phyloP scores from a whole-genome alignment of 352 stramenopile genomes.

The Elongisporangium prolatum region DNA sequence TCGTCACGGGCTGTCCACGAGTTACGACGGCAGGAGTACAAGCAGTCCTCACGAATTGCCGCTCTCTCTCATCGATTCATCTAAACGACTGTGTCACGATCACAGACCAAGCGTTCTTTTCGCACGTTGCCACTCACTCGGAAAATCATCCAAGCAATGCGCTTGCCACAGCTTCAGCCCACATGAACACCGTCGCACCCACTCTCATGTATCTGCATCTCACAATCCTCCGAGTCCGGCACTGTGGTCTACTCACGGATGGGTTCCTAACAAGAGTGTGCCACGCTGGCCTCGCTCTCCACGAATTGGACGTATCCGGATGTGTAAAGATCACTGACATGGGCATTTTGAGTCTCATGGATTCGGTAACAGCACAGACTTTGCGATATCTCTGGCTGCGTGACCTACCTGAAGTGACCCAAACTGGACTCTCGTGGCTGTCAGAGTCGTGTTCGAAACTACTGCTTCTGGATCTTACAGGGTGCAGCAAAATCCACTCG shows the following conservation, averaged over 20 bases:
- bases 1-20: conserved; percentile 15
- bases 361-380: conserved; percentile 25
- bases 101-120: conserved; percentile 29
- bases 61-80: conserved; percentile 15
- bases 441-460: conserved; percentile 65
- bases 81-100: conserved; percentile 29
- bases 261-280: conserved; percentile 32
- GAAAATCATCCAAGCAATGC: background rate
- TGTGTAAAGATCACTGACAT: conserved; percentile 77
- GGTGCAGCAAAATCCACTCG: conserved; percentile 30
- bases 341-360: conserved; percentile 68
- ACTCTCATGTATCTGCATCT: conserved; percentile 17
- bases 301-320: conserved; percentile 72
- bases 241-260: conserved; percentile 40
- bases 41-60: conserved; percentile 8
- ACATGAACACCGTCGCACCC: background rate
- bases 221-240: conserved; percentile 28
- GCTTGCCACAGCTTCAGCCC: background rate
- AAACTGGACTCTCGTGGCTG: conserved; percentile 84
- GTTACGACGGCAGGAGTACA: conserved; percentile 21
- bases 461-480: conserved; percentile 59
- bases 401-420: conserved; percentile 54
- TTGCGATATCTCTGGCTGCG: conserved; percentile 69
- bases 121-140: background rate
- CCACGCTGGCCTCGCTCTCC: conserved; percentile 49